These are phyloP conservation scores for Trichophyton schoenleinii DNA, from an alignment of 2,329 filamentous ascomycete genomes.

Conservation along the genomic window DNA sequence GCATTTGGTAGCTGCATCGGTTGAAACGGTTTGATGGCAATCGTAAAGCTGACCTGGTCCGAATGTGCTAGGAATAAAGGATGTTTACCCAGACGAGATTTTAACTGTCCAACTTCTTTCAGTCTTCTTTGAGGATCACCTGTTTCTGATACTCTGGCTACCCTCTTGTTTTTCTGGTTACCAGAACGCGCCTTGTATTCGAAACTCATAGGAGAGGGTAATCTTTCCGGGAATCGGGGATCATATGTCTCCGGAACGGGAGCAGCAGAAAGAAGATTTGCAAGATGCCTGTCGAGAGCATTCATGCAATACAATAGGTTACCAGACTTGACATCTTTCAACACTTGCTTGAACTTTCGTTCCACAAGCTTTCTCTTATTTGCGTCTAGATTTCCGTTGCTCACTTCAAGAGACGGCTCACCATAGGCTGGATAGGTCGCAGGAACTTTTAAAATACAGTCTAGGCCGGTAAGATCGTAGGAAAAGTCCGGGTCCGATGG, in stretches of 20 bases:
- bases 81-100: constrained; percentile 53
- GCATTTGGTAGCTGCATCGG: constrained; percentile 47
- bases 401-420: constrained; percentile 49
- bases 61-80: constrained; percentile 54
- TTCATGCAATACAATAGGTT: constrained; percentile 57
- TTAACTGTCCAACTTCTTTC: constrained; percentile 12
- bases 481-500: constrained; percentile 78
- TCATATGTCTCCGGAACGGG: constrained; percentile 38
- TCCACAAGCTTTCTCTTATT: constrained; percentile 68
- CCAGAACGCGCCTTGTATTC: constrained; percentile 22
- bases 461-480: constrained; percentile 57
- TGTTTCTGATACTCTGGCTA: constrained; percentile 10
- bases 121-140: constrained; percentile 39
- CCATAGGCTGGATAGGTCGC: constrained; percentile 44
- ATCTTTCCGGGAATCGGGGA: background rate
- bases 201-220: background rate
- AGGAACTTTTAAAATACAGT: constrained; percentile 57
- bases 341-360: constrained; percentile 56
- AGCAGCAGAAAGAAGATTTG: constrained; percentile 30
- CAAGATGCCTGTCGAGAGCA: constrained; percentile 56
- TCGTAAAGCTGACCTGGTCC: constrained; percentile 57
- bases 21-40: constrained; percentile 57
- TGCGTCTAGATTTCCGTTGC: constrained; percentile 57
- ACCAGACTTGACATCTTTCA: constrained; percentile 36
- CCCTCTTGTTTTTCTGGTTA: constrained; percentile 25